These are phyloP conservation scores for Brassica cretica DNA, from an alignment of 345 rosid species.

Conservation along the genomic window DNA sequence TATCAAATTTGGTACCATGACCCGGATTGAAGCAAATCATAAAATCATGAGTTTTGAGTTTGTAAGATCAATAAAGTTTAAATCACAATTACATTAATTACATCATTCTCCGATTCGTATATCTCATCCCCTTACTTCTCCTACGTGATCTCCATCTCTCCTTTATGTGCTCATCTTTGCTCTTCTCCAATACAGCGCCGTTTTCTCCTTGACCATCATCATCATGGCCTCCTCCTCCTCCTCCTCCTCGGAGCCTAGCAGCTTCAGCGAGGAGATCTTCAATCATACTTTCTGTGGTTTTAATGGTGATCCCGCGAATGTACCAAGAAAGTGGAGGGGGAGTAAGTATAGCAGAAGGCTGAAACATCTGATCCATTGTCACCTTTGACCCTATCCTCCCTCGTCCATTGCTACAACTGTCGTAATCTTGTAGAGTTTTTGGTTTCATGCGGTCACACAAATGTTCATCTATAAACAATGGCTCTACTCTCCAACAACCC, in stretches of 20 bases:
- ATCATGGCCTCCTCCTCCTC: neutral
- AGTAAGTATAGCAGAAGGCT: conserved; percentile 69
- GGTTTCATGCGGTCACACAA: conserved; percentile 56
- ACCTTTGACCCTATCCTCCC: conserved; percentile 81
- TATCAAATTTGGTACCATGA: neutral
- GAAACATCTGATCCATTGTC: conserved; percentile 82
- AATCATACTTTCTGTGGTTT: conserved; percentile 75
- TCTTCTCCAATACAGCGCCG: neutral
- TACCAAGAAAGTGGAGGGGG: conserved; percentile 97
- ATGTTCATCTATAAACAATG: conserved; percentile 68
- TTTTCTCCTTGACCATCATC: neutral
- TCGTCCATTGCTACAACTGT: conserved; percentile 62
- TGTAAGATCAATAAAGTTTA: neutral
- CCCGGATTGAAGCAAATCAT: neutral
- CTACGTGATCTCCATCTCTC: conserved; percentile 34
- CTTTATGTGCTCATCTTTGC: conserved; percentile 24
- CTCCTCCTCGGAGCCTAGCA: conserved; percentile 26
- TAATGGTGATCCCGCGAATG: conserved; percentile 79
- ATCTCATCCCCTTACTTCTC: conserved; percentile 14
- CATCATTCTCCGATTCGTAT: neutral
- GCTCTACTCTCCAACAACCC: conserved; percentile 86
- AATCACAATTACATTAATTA: neutral
- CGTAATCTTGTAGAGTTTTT: conserved; percentile 62
- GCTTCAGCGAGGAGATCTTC: conserved; percentile 52
- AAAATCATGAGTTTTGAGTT: neutral